A percentile compares a stretch with the other conserved stretches of the same genome.
Conservation (phyloP, 352 stramenopile species). For the Pythium guiyangense region DNA sequence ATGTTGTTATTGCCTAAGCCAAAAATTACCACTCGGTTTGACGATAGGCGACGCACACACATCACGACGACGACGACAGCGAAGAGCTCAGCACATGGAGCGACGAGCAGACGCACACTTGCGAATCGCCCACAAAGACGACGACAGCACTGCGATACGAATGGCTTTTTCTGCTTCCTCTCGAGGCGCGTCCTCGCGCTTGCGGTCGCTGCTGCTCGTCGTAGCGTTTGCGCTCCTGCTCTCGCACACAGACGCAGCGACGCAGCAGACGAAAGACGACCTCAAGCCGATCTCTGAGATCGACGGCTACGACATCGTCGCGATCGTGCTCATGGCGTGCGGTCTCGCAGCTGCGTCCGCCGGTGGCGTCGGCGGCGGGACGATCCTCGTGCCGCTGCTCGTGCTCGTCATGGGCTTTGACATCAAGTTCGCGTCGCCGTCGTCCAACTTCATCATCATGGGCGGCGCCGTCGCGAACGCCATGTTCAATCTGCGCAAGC, state of each 20-base stretch:
- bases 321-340: conserved; percentile 42
- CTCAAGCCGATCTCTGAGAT: conserved; percentile 31
- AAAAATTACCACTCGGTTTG: too few species aligned
- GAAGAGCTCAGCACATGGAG: neutral
- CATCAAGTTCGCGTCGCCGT: conserved; percentile 57
- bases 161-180: neutral
- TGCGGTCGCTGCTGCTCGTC: neutral
- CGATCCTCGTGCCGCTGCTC: conserved; percentile 54
- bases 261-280: conserved; percentile 14
- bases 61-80: neutral
- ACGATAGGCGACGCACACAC: neutral
- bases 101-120: too few species aligned
- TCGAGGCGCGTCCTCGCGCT: neutral
- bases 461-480: conserved; percentile 57
- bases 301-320: conserved; percentile 33
- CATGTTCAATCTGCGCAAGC: conserved; percentile 59
- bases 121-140: too few species aligned
- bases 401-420: conserved; percentile 64
- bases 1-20: too few species aligned
- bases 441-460: conserved; percentile 62
- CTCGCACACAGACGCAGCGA: neutral
- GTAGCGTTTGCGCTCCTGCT: neutral
- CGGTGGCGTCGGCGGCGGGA: conserved; percentile 40
- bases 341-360: conserved; percentile 43
- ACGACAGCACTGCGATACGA: neutral